phyloP scores from a whole-genome alignment of 2,329 filamentous ascomycete species.

The Dothistroma pini region DNA sequence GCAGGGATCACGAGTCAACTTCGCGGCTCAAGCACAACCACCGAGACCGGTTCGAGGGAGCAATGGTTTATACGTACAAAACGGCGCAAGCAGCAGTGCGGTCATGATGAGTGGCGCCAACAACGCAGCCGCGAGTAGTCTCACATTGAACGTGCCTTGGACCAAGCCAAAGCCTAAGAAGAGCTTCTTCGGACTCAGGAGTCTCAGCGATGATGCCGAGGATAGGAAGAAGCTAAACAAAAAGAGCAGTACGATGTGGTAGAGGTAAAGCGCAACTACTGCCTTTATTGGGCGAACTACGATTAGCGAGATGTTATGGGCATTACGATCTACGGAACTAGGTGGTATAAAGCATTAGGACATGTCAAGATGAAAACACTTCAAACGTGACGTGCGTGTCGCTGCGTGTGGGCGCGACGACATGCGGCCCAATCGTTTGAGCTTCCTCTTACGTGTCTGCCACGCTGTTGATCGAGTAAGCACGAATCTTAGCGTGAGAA shows the following conservation, averaged over 20 bases:
- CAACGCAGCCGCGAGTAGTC: conserved; percentile 22
- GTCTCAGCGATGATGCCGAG: conserved; percentile 29
- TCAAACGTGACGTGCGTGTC: neutral
- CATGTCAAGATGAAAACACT: neutral
- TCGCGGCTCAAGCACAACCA: conserved; percentile 16
- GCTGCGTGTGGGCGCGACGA: neutral
- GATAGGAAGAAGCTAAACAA: conserved; percentile 36
- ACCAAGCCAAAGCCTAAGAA: conserved; percentile 32
- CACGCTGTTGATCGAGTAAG: neutral
- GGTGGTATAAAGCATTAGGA: neutral
- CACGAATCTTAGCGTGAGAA: neutral
- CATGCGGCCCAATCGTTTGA: neutral
- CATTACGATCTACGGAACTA: neutral
- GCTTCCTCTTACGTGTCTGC: neutral
- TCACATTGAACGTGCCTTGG: conserved; percentile 9
- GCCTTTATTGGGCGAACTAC: neutral
- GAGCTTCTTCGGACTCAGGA: conserved; percentile 38
- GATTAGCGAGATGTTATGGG: conserved; percentile 3
- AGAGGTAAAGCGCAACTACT: neutral
- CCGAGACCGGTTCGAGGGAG: conserved; percentile 8
- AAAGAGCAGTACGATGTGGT: conserved; percentile 46
- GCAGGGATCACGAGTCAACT: conserved; percentile 19
- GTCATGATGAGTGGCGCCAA: conserved; percentile 35
- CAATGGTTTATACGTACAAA: conserved; percentile 32
- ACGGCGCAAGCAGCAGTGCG: conserved; percentile 28